A percentile compares a stretch with the other conserved stretches of the same genome.
phyloP scores from a whole-genome alignment of 192 early-diverging fungal genomes.

The Entrophospora sp. region DNA sequence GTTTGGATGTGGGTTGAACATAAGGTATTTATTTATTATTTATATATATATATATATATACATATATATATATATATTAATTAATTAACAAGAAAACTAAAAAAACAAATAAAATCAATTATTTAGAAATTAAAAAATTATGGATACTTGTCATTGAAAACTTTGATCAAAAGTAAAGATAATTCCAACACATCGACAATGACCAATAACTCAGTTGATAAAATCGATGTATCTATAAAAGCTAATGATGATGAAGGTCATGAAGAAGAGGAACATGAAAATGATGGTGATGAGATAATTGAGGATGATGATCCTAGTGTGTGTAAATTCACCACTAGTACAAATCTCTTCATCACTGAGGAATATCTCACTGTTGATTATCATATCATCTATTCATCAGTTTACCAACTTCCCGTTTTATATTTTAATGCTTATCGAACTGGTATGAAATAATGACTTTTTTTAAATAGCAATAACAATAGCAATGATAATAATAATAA shows the following conservation, averaged over 20 bases:
- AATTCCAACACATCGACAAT: no score
- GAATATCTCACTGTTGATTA: constrained; percentile 34
- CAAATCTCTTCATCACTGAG: no score
- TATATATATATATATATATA: neutral
- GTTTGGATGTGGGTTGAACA: constrained; percentile 18
- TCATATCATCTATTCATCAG: constrained; percentile 52
- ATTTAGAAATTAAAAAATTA: no score
- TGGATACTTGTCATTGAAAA: no score
- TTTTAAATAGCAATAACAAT: no score
- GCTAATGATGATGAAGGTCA: no score
- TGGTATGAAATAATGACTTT: constrained; percentile 22
- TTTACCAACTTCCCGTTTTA: constrained; percentile 51
- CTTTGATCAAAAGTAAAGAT: no score
- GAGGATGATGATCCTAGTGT: neutral
- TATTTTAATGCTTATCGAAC: constrained; percentile 46
- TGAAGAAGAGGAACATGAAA: no score
- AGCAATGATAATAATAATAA: no score
- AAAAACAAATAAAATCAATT: neutral
- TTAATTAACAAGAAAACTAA: neutral
- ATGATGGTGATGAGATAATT: neutral
- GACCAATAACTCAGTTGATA: no score
- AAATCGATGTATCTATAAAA: no score
- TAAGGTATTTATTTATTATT: neutral
- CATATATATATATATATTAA: neutral
- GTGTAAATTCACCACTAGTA: neutral